These are phyloP conservation scores for Galeopsis tetrahit DNA, from an alignment of 257 asterid genomes.

Conservation along the genomic window DNA sequence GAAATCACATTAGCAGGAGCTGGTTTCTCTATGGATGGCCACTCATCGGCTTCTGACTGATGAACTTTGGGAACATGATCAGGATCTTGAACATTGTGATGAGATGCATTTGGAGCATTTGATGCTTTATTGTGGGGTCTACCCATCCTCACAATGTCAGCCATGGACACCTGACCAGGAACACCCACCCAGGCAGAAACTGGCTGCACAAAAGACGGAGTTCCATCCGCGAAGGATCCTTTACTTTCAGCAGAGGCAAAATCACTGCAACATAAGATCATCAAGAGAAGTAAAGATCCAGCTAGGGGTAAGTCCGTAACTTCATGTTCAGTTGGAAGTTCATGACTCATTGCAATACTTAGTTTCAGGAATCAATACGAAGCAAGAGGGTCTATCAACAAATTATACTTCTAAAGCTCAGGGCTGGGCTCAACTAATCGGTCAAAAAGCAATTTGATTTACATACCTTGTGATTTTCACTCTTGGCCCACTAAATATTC, in stretches of 20 bases:
- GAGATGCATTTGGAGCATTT: constrained; percentile 47
- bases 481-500: not conserved
- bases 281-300: constrained; percentile 25
- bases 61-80: constrained; percentile 43
- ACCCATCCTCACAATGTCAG: constrained; percentile 96
- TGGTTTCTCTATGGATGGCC: constrained; percentile 76
- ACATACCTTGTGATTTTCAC: not conserved
- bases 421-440: not conserved
- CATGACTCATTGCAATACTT: not conserved
- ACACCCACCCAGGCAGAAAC: constrained; percentile 58
- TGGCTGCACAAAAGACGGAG: constrained; percentile 49
- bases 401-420: not conserved
- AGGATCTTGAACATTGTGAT: constrained; percentile 53
- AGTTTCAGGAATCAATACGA: constrained; percentile 3
- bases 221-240: constrained; percentile 49
- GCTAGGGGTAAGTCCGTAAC: not conserved
- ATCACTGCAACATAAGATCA: constrained; percentile 52
- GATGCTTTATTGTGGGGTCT: constrained; percentile 57
- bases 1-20: constrained; percentile 41
- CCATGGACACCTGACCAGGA: constrained; percentile 68
- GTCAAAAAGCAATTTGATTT: not conserved
- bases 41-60: constrained; percentile 58
- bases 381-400: not conserved
- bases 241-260: constrained; percentile 48
- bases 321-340: not conserved